Evolutionary conservation across 345 rosid genomes (phyloP).

Genomic region (Cardiospermum halicacabum): DNA sequence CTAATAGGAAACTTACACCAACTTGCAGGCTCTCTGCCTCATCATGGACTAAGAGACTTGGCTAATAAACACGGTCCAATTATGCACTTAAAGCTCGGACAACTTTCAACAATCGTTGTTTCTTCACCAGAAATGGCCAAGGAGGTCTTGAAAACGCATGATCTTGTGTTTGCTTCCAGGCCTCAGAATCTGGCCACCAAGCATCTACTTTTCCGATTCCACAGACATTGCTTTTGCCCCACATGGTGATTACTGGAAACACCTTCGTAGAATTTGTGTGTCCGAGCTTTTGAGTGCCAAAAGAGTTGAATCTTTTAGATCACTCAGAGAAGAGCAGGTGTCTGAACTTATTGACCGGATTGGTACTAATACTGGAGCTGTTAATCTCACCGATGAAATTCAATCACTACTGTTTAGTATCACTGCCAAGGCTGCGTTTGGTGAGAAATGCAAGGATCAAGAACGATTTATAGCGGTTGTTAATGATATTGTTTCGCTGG

Average conservation of each 20-base stretch:
- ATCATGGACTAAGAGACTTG: not conserved
- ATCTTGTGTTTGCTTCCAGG: not conserved
- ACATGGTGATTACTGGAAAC: slow-evolving; percentile 27
- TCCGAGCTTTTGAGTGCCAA: slow-evolving; percentile 19
- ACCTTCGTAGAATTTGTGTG: slow-evolving; percentile 17
- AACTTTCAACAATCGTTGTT: not conserved
- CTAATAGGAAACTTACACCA: slow-evolving; percentile 32
- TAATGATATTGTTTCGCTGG: too few species aligned
- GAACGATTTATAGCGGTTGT: too few species aligned
- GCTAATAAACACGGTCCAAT: not conserved
- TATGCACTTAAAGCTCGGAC: not conserved
- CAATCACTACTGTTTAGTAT: too few species aligned
- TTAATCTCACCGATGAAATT: too few species aligned
- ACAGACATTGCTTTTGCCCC: slow-evolving; percentile 16
- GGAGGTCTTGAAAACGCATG: slow-evolving; percentile 6
- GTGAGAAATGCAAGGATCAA: too few species aligned
- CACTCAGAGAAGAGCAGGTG: too few species aligned
- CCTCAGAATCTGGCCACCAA: not conserved
- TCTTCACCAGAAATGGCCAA: not conserved
- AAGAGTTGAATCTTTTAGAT: too few species aligned
- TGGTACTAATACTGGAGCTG: too few species aligned
- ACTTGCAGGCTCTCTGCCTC: slow-evolving; percentile 20
- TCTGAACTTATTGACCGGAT: too few species aligned
- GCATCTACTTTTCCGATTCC: slow-evolving; percentile 10
- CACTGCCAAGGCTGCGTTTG: too few species aligned